Evolutionary conservation across 2,329 filamentous ascomycete species (phyloP).

Genomic region (Pseudocercospora ulei): DNA sequence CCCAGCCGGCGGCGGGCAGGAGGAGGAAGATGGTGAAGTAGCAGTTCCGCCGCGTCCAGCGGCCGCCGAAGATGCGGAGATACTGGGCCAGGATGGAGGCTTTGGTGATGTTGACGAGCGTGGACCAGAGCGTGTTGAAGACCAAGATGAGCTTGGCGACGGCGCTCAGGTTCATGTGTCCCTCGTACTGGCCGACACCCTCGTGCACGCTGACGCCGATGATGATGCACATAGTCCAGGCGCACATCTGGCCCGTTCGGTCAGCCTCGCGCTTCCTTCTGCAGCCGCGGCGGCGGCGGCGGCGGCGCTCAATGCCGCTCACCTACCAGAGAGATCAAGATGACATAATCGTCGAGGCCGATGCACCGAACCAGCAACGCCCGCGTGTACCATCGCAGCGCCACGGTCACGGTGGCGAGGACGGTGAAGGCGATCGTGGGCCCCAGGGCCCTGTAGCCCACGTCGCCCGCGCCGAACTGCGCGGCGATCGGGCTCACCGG

Average conservation of each 20-base stretch:
- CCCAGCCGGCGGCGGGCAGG: conserved; percentile 27
- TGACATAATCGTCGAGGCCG: conserved; percentile 35
- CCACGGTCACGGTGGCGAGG: conserved; percentile 31
- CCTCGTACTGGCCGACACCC: conserved; percentile 24
- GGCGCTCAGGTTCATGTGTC: conserved; percentile 15
- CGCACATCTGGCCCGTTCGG: conserved; percentile 21
- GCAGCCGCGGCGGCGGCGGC: background rate
- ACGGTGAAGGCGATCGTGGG: conserved; percentile 30
- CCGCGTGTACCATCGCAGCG: conserved; percentile 33
- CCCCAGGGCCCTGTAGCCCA: conserved; percentile 30
- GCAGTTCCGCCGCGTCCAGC: conserved; percentile 33
- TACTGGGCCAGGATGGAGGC: conserved; percentile 44
- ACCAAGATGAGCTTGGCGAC: conserved; percentile 30
- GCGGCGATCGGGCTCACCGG: conserved; percentile 15
- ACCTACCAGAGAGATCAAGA: conserved; percentile 33
- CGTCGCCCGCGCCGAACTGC: conserved; percentile 22
- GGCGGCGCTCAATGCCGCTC: background rate
- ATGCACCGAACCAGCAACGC: conserved; percentile 29
- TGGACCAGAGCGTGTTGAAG: conserved; percentile 32
- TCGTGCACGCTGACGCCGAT: conserved; percentile 24
- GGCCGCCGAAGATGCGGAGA: conserved; percentile 39
- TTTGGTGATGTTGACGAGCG: conserved; percentile 38
- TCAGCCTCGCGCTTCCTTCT: background rate
- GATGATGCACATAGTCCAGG: conserved; percentile 29
- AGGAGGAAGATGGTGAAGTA: conserved; percentile 34